These are phyloP conservation scores for Calonectria multiphialidica DNA, from an alignment of 2,329 filamentous ascomycete species.

Conservation along the genomic window DNA sequence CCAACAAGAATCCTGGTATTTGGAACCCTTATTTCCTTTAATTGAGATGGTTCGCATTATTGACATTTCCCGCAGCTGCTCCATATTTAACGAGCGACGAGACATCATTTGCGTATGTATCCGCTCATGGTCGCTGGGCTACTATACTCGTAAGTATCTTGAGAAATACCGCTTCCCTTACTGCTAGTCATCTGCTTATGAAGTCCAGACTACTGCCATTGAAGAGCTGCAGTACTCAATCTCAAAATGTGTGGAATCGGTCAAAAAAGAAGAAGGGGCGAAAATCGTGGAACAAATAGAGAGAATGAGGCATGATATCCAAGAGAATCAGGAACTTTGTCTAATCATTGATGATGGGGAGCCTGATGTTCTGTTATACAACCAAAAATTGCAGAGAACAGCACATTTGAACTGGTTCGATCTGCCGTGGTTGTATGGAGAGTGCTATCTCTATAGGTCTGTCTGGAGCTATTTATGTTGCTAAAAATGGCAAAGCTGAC, in stretches of 20 bases:
- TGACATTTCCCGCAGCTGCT: neutral
- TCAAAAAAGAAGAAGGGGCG: neutral
- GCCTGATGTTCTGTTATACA: neutral
- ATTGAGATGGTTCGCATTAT: too few species aligned
- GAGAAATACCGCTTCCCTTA: too few species aligned
- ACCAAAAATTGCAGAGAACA: neutral
- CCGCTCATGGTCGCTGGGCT: neutral
- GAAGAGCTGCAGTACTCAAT: neutral
- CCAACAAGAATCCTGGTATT: neutral
- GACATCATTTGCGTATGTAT: neutral
- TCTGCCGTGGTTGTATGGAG: neutral
- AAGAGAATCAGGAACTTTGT: neutral
- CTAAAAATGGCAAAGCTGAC: neutral
- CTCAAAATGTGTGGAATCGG: neutral
- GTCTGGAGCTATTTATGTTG: neutral
- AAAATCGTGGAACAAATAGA: neutral
- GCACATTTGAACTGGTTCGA: neutral
- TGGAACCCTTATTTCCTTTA: neutral
- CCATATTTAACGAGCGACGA: neutral
- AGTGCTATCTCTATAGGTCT: neutral
- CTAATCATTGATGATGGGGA: neutral
- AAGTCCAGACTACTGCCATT: neutral
- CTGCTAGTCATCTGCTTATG: too few species aligned
- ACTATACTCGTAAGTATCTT: neutral
- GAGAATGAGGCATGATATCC: neutral